phyloP scores from a whole-genome alignment of 2,329 filamentous ascomycete genomes.

The Alternaria novae-zelandiae region DNA sequence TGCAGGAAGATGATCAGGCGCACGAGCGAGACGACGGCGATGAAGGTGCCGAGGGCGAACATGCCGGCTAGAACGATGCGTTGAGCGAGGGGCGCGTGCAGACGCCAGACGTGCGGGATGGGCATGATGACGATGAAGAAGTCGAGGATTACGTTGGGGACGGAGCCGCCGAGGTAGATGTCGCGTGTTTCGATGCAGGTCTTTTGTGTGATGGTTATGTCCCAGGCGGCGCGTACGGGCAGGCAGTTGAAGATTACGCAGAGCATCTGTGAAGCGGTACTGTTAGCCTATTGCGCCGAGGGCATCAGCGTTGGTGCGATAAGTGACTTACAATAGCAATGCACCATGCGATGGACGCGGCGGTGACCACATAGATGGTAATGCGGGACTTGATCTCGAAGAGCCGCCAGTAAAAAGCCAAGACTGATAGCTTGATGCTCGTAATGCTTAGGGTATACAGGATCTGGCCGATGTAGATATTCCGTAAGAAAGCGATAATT shows the following conservation, averaged over 20 bases:
- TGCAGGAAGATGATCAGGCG: conserved; percentile 31
- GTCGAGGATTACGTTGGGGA: conserved; percentile 35
- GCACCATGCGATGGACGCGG: conserved; percentile 24
- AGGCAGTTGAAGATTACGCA: conserved; percentile 28
- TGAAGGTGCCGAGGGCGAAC: conserved; percentile 33
- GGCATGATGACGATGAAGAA: conserved; percentile 30
- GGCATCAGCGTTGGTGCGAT: not conserved
- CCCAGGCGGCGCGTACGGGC: conserved; percentile 28
- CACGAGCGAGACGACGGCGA: conserved; percentile 30
- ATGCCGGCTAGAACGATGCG: conserved; percentile 30
- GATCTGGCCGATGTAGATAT: conserved; percentile 26
- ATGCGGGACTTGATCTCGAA: conserved; percentile 25
- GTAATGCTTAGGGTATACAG: conserved; percentile 24
- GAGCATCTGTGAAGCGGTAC: conserved; percentile 9
- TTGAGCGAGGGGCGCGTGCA: conserved; percentile 29
- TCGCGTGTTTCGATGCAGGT: conserved; percentile 25
- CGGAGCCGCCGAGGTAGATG: conserved; percentile 31
- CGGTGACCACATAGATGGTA: conserved; percentile 15
- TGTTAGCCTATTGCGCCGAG: not conserved
- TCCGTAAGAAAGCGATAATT: conserved; percentile 20
- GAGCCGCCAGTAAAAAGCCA: conserved; percentile 36
- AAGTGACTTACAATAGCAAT: conserved; percentile 20
- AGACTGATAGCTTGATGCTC: conserved; percentile 30
- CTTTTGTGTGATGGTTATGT: conserved; percentile 24
- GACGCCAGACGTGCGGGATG: conserved; percentile 31